Percentiles rank a stretch among this genome's conserved stretches.
Conservation (phyloP, 177 flowering plant genomes). For the Vitis hybrid region DNA sequence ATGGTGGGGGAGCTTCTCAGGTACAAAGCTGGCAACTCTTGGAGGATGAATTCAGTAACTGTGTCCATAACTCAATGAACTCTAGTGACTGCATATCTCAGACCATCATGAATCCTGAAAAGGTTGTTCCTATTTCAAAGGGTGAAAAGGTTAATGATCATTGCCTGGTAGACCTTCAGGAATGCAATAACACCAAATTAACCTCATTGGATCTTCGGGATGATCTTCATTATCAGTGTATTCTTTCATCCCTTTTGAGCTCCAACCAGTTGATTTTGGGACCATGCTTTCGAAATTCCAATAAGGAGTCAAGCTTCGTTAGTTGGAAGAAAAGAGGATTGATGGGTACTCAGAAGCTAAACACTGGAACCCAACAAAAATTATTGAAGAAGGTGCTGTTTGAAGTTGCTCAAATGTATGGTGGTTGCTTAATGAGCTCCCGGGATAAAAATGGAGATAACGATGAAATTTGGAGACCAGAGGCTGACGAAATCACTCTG, state of each 20-base stretch:
- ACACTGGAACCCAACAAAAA: conserved; percentile 39
- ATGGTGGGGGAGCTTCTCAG: conserved; percentile 56
- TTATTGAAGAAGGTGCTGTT: conserved; percentile 65
- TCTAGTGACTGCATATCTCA: conserved; percentile 81
- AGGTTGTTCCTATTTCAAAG: conserved; percentile 19
- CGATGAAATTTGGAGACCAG: conserved; percentile 30
- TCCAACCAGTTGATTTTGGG: conserved; percentile 42
- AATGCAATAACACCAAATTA: conserved; percentile 34
- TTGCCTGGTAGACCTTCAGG: conserved; percentile 33
- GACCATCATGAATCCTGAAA: conserved; percentile 42
- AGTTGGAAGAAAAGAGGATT: conserved; percentile 51
- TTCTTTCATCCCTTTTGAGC: conserved; percentile 53
- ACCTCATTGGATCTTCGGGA: conserved; percentile 33
- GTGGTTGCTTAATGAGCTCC: conserved; percentile 22
- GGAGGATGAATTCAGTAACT: conserved; percentile 67
- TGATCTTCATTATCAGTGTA: conserved; percentile 58
- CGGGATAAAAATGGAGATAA: conserved; percentile 25
- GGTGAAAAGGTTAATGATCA: conserved; percentile 18
- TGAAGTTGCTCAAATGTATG: conserved; percentile 60
- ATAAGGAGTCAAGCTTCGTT: conserved; percentile 50
- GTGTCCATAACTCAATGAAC: conserved; percentile 47
- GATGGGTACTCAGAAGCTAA: conserved; percentile 13
- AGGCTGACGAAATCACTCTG: conserved; percentile 36
- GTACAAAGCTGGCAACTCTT: conserved; percentile 67
- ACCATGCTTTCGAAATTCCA: conserved; percentile 29